A percentile compares a stretch with the other conserved stretches of the same genome.
phyloP scores from a whole-genome alignment of 345 rosid species.

The Carallia pectinifolia region DNA sequence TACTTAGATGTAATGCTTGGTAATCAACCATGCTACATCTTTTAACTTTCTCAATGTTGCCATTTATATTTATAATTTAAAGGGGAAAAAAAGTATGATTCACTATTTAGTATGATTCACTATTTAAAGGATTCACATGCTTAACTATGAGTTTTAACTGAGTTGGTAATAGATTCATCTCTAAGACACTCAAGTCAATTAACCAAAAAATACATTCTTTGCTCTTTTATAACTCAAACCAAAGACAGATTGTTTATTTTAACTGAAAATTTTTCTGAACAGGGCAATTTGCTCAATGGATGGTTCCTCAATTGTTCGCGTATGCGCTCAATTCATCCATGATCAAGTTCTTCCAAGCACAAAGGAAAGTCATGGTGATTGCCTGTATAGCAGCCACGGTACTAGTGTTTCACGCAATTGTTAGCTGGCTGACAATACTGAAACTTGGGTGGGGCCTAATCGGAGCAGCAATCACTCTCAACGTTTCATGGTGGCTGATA shows the following conservation, averaged over 20 bases:
- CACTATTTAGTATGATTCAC: too few relatives aligned
- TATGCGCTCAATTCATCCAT: conserved; percentile 85
- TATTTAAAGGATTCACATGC: too few relatives aligned
- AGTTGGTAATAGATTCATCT: too few relatives aligned
- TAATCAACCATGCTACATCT: too few relatives aligned
- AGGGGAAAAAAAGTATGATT: too few relatives aligned
- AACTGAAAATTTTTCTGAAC: conserved; percentile 5
- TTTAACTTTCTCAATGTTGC: neutral
- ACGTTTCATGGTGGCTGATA: conserved; percentile 86
- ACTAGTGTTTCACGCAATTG: conserved; percentile 51
- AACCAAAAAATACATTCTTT: too few relatives aligned
- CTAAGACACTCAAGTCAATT: too few relatives aligned
- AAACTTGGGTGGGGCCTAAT: conserved; percentile 73
- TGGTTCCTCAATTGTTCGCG: conserved; percentile 84
- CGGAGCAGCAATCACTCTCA: conserved; percentile 84
- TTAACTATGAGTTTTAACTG: too few relatives aligned
- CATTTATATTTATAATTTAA: too few relatives aligned
- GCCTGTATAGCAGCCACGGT: conserved; percentile 70
- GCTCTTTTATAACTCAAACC: too few relatives aligned
- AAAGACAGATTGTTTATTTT: neutral
- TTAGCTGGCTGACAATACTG: conserved; percentile 79
- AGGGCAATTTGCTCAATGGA: conserved; percentile 90
- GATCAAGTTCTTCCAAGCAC: conserved; percentile 85
- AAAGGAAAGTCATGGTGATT: conserved; percentile 81
- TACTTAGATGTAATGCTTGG: too few relatives aligned